Evolutionary conservation across 306 rosid genomes (phyloP).

Genomic region (Cajanus cajan): DNA sequence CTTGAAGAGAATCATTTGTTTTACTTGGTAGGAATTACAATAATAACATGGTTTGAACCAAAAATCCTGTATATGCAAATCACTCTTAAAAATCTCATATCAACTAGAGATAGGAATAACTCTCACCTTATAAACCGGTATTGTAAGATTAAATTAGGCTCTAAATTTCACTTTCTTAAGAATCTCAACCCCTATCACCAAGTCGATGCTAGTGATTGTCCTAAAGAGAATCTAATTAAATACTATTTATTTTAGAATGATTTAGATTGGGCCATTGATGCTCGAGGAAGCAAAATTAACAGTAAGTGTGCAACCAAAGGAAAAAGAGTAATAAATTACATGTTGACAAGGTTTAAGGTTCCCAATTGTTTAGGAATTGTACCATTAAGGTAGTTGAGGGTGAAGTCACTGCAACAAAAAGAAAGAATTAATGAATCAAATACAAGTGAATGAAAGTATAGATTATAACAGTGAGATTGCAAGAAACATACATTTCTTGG

Average conservation of each 20-base stretch:
- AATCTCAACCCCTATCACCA: too few species aligned
- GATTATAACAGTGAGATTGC: not conserved
- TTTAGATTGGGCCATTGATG: not conserved
- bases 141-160: too few species aligned
- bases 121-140: too few species aligned
- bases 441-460: not conserved
- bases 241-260: not conserved
- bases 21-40: too few species aligned
- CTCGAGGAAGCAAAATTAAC: not conserved
- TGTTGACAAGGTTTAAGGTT: conserved; percentile 36
- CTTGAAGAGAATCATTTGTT: not conserved
- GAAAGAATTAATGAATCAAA: not conserved
- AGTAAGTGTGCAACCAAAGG: not conserved
- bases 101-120: too few species aligned
- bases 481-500: conserved; percentile 47
- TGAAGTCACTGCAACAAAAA: conserved; percentile 41
- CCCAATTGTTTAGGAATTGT: conserved; percentile 59
- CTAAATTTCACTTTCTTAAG: too few species aligned
- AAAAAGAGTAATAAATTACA: conserved; percentile 35
- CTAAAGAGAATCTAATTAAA: not conserved
- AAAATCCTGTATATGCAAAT: too few species aligned
- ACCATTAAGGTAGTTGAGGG: conserved; percentile 61
- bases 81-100: too few species aligned
- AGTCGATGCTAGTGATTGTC: too few species aligned
- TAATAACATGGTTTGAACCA: too few species aligned